phyloP scores from a whole-genome alignment of 2,329 filamentous ascomycete genomes.

The Ceratocystis alfenasii region DNA sequence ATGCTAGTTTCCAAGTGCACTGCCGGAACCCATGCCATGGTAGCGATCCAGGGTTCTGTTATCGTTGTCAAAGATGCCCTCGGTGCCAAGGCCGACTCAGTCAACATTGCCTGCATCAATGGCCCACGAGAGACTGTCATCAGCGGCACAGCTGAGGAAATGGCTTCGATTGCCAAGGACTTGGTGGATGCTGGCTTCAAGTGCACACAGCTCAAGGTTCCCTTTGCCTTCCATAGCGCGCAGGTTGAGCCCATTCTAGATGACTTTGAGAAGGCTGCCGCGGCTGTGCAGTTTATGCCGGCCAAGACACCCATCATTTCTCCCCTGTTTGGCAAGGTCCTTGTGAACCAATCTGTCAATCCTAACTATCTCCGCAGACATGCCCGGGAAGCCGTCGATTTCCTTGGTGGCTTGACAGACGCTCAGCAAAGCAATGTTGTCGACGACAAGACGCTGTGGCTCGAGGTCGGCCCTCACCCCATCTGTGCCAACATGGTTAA shows the following conservation, averaged over 20 bases:
- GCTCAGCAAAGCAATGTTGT: conserved; percentile 44
- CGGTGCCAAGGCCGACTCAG: conserved; percentile 30
- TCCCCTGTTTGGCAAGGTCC: conserved; percentile 46
- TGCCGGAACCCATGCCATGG: conserved; percentile 51
- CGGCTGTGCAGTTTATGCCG: conserved; percentile 30
- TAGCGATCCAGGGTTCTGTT: conserved; percentile 37
- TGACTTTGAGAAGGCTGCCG: conserved; percentile 42
- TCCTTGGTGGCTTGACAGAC: conserved; percentile 45
- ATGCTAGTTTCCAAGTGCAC: conserved; percentile 54
- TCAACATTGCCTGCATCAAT: conserved; percentile 61
- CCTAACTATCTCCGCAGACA: conserved; percentile 49
- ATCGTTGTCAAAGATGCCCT: conserved; percentile 44
- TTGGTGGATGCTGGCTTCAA: conserved; percentile 31
- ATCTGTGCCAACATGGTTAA: conserved; percentile 57
- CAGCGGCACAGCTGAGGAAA: conserved; percentile 34
- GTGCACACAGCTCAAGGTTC: conserved; percentile 38
- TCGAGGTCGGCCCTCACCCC: conserved; percentile 60
- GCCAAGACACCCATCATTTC: conserved; percentile 51
- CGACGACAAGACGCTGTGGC: conserved; percentile 51
- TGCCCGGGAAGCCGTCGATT: conserved; percentile 54
- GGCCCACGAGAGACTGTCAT: conserved; percentile 63
- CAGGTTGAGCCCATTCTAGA: conserved; percentile 45
- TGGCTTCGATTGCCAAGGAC: conserved; percentile 35
- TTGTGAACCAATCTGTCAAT: conserved; percentile 39
- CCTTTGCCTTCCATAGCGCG: conserved; percentile 43